These are phyloP conservation scores for Caulochytrium protostelioides DNA, from an alignment of 371 early-diverging fungal species.

Conservation along the genomic window DNA sequence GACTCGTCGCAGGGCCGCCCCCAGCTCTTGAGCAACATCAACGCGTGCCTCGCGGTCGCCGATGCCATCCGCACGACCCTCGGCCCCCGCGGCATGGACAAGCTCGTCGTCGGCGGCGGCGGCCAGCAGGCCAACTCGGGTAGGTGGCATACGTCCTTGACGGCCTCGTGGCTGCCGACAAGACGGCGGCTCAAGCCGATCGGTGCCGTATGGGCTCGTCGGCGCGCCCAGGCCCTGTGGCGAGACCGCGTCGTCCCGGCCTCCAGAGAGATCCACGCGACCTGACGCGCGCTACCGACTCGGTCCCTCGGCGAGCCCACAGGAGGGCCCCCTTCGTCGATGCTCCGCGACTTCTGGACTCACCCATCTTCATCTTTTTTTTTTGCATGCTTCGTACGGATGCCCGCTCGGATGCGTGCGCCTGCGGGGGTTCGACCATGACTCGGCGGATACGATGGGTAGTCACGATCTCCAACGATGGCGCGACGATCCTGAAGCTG, in stretches of 20 bases:
- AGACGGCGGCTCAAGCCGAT: too few species aligned
- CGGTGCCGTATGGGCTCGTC: too few species aligned
- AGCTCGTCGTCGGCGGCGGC: constrained; percentile 87
- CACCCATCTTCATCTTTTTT: not conserved
- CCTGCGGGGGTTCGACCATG: not conserved
- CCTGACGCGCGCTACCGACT: too few species aligned
- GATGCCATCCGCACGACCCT: constrained; percentile 93
- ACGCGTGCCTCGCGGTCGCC: constrained; percentile 83
- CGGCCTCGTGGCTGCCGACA: too few species aligned
- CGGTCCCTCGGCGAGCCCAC: too few species aligned
- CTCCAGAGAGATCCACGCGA: too few species aligned
- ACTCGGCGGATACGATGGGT: constrained; percentile 44
- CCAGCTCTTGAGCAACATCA: constrained; percentile 95
- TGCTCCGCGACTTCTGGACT: not conserved
- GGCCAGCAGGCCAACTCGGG: too few species aligned
- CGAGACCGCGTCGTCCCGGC: too few species aligned
- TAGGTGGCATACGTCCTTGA: too few species aligned
- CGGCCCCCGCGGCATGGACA: constrained; percentile 99
- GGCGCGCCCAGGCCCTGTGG: too few species aligned
- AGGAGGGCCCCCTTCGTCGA: not conserved
- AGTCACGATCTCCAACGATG: constrained; percentile 98
- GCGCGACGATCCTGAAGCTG: constrained; percentile 97
- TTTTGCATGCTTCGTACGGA: too few species aligned
- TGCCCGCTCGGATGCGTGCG: too few species aligned
- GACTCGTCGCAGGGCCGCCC: constrained; percentile 97